These are phyloP conservation scores for Aspergillus quadrilineatus DNA, from an alignment of 2,329 filamentous ascomycete species.

Conservation along the genomic window DNA sequence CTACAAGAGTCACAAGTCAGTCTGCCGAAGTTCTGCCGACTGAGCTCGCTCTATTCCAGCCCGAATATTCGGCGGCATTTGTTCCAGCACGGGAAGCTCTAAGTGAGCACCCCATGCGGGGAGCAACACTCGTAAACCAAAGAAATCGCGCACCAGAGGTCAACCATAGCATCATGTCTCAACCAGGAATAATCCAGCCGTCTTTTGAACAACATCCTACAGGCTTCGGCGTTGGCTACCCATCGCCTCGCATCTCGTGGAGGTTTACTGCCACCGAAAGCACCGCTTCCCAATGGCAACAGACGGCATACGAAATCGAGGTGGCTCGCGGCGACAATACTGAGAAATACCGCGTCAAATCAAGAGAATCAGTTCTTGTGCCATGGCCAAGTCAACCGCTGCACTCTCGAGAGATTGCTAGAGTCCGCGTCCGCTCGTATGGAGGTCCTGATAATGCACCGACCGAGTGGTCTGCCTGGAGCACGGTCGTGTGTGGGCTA, in stretches of 20 bases:
- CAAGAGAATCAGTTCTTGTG: constrained; percentile 24
- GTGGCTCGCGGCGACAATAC: constrained; percentile 5
- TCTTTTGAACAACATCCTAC: constrained; percentile 13
- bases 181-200: background rate
- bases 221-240: constrained; percentile 26
- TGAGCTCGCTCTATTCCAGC: background rate
- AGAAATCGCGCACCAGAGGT: background rate
- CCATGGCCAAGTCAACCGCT: constrained; percentile 28
- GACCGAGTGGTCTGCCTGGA: constrained; percentile 19
- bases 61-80: background rate
- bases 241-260: constrained; percentile 30
- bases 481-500: constrained; percentile 36
- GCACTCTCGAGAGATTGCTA: constrained; percentile 19
- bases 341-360: constrained; percentile 18
- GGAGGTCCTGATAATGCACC: background rate
- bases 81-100: background rate
- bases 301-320: constrained; percentile 29
- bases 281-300: constrained; percentile 24
- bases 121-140: background rate
- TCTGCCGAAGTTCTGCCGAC: constrained; percentile 5
- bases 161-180: background rate
- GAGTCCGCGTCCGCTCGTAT: constrained; percentile 20
- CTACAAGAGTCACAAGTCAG: background rate
- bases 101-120: background rate
- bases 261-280: constrained; percentile 18